Base-by-base conservation (phyloP, 345 rosid species). In the Citrus cavaleriei region DNA sequence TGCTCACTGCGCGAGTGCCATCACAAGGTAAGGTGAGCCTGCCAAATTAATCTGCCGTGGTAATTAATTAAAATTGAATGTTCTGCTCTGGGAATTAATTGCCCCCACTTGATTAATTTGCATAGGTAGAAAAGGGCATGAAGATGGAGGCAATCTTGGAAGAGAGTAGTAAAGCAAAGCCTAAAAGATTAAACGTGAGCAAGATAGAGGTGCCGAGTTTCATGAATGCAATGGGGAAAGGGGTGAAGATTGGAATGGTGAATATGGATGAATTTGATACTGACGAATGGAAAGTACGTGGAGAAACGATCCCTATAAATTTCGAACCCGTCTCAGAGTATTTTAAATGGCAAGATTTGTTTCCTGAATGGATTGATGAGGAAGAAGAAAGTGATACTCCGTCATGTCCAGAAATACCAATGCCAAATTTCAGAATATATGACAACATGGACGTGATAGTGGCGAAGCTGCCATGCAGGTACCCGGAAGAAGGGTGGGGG, bases 361-460 rank as follows among this genome's bases (percentile, higher is more conserved):
- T 94, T 79, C 99, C 98, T 0, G 98, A 96, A 79, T 96, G 98
- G 99, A 96, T 96, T 46, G 97, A 96, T 19, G 98, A 96, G 87
- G 98, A 96, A 75, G 99, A 96, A 84, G 94, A 93, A 19, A 83
- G 76, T 0, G 93, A 91, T 4, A 91, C 84, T 22, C 87, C 93
- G 1, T 54, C 85, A 14, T 96, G 98, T 75, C 98, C 98, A 0
- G 95, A 94, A 80, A 85, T 96, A 66, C 97, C 99, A 4, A 94
- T 93, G 97, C 97, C 98, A 0, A 88, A 90, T 75, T 87, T 87
- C 42, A 79, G 72, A 22, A 77, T 24, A 8, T 81, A 87, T 27
- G 89, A 81, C 34, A 82, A 51, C 24, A 19, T 94, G 84, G 98
- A 96, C 91, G 19, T 96, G 76, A 63, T 96, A 64, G 97, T 91